phyloP scores from a whole-genome alignment of 208 protist species.

The Leishmania major region DNA sequence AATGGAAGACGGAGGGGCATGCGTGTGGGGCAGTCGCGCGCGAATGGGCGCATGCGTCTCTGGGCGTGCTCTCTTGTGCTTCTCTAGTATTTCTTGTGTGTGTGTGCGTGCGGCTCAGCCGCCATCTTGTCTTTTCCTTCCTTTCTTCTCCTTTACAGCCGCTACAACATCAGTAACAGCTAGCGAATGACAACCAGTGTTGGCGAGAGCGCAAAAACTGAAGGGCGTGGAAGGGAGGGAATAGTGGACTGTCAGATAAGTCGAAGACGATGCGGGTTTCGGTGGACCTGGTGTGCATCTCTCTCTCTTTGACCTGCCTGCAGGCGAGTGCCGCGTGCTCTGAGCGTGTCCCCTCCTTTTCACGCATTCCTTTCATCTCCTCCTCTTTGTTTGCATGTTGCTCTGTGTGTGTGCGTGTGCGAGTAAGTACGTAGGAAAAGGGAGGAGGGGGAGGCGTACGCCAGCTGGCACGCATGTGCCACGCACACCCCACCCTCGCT shows the following conservation, averaged over 20 bases:
- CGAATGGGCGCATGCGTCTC: background rate
- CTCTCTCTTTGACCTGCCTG: no score
- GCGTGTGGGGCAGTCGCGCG: background rate
- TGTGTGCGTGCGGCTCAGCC: background rate
- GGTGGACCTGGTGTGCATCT: background rate
- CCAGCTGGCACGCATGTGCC: background rate
- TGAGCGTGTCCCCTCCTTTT: background rate
- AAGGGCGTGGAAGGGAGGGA: background rate
- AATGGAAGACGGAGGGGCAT: background rate
- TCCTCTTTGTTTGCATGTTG: background rate
- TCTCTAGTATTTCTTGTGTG: constrained; percentile 3
- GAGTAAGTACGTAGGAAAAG: background rate
- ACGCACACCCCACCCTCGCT: background rate
- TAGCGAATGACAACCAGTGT: background rate
- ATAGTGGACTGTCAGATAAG: background rate
- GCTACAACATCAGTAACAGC: no score
- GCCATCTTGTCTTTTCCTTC: background rate
- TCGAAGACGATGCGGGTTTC: background rate
- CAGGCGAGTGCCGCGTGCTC: no score
- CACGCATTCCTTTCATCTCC: background rate
- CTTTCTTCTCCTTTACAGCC: no score
- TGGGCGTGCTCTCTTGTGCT: background rate
- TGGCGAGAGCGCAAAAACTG: background rate
- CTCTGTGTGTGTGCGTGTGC: no score
- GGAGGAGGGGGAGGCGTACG: background rate